These are phyloP conservation scores for Tricholoma sp. DNA, from an alignment of 768 basidiomycete species.

Conservation along the genomic window DNA sequence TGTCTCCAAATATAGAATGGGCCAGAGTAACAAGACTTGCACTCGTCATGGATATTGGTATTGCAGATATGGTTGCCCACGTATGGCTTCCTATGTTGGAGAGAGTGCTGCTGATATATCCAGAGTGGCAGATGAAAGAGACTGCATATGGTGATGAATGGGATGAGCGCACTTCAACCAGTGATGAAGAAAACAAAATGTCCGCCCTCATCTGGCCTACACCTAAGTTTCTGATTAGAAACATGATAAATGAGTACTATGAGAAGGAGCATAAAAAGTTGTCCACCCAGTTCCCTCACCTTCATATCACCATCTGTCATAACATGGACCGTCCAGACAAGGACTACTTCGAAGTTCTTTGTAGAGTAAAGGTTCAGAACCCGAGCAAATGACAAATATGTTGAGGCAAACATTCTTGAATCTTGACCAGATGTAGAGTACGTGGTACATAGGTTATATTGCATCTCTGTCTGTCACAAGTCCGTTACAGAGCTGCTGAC, in stretches of 20 bases:
- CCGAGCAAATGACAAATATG: not conserved
- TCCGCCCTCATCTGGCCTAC: not conserved
- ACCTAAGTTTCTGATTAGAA: not conserved
- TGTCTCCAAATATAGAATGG: not conserved
- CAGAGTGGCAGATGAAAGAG: not conserved
- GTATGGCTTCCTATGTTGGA: not conserved
- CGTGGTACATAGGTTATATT: no score
- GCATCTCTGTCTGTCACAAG: no score
- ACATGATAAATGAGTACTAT: not conserved
- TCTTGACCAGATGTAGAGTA: no score
- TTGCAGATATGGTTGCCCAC: not conserved
- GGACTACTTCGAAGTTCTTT: not conserved
- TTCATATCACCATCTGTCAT: not conserved
- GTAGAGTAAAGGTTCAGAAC: not conserved
- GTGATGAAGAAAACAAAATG: not conserved
- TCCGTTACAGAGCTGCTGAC: no score
- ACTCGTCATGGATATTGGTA: not conserved
- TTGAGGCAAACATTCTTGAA: no score
- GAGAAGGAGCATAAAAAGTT: not conserved
- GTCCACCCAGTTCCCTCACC: not conserved
- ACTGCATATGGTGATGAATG: not conserved
- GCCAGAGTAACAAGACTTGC: not conserved
- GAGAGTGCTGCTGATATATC: not conserved
- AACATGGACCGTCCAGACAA: not conserved
- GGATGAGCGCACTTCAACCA: not conserved